These are phyloP conservation scores for Curvularia sp. DNA, from an alignment of 2,329 filamentous ascomycete species.

Conservation along the genomic window DNA sequence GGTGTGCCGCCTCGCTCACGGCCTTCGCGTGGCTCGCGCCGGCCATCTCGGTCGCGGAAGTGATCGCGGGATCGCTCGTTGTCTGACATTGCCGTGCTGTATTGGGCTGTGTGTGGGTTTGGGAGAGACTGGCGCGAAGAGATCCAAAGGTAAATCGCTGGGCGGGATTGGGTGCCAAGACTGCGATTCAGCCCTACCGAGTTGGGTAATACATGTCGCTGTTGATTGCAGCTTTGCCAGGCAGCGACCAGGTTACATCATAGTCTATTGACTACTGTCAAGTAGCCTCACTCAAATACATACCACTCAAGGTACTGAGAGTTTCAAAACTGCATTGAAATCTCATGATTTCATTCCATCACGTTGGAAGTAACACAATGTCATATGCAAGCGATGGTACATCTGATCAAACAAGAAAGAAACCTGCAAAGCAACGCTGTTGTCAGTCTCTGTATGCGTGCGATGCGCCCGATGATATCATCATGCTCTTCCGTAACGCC, in stretches of 20 bases:
- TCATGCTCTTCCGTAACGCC: slow-evolving; percentile 9
- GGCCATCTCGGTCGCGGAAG: slow-evolving; percentile 32
- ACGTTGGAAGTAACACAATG: background rate
- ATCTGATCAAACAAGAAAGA: background rate
- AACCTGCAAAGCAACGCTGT: background rate
- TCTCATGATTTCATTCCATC: background rate
- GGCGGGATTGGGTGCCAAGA: slow-evolving; percentile 18
- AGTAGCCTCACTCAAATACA: background rate
- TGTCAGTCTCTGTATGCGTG: background rate
- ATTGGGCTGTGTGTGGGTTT: slow-evolving; percentile 9
- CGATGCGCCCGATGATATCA: background rate
- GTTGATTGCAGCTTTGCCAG: background rate
- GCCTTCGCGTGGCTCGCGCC: slow-evolving; percentile 30
- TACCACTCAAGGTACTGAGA: background rate
- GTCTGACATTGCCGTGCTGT: slow-evolving; percentile 30
- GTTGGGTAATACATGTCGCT: background rate
- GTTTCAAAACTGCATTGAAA: background rate
- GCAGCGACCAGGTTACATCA: background rate
- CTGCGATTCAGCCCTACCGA: slow-evolving; percentile 6
- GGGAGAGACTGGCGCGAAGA: slow-evolving; percentile 11
- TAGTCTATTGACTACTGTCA: background rate
- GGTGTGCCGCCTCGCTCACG: slow-evolving; percentile 35
- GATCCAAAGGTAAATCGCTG: background rate
- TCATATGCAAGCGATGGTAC: background rate
- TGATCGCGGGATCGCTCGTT: slow-evolving; percentile 36